These are phyloP conservation scores for Reticulascus tulasneorum DNA, from an alignment of 2,329 filamentous ascomycete species.

Conservation along the genomic window DNA sequence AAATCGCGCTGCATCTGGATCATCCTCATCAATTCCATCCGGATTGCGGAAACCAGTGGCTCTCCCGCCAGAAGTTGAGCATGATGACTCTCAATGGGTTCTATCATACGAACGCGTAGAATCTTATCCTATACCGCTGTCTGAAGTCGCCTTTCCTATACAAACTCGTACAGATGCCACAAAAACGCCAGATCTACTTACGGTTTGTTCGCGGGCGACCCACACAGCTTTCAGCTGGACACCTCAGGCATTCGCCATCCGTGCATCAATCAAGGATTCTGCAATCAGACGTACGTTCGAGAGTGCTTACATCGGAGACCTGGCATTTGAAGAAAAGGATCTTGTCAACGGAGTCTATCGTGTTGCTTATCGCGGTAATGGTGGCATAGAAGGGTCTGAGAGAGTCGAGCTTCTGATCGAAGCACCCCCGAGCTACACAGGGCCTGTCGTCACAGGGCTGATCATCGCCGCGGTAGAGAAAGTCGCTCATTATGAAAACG, in stretches of 20 bases:
- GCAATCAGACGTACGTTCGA: slow-evolving; percentile 20
- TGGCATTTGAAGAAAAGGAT: slow-evolving; percentile 21
- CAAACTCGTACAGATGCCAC: background rate
- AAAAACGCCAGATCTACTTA: slow-evolving; percentile 17
- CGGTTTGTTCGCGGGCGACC: slow-evolving; percentile 21
- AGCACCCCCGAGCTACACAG: slow-evolving; percentile 18
- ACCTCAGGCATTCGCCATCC: slow-evolving; percentile 26
- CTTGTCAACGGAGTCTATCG: slow-evolving; percentile 27
- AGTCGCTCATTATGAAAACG: background rate
- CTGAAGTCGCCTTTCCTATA: background rate
- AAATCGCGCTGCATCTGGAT: background rate
- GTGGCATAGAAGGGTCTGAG: slow-evolving; percentile 10
- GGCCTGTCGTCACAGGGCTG: slow-evolving; percentile 19
- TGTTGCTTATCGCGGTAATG: slow-evolving; percentile 19
- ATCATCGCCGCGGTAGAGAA: slow-evolving; percentile 19
- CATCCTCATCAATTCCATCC: background rate
- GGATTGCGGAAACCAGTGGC: too few species aligned
- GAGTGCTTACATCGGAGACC: slow-evolving; percentile 15
- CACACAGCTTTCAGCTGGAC: slow-evolving; percentile 28
- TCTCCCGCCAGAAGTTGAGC: slow-evolving; percentile 18
- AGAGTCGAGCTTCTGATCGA: slow-evolving; percentile 25
- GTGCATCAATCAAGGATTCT: slow-evolving; percentile 17
- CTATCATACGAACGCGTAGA: slow-evolving; percentile 23
- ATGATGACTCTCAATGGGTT: slow-evolving; percentile 18
- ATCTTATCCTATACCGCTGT: slow-evolving; percentile 17